Conservation (phyloP, 192 early-diverging fungal species). For the Mycoemilia scoparia region DNA sequence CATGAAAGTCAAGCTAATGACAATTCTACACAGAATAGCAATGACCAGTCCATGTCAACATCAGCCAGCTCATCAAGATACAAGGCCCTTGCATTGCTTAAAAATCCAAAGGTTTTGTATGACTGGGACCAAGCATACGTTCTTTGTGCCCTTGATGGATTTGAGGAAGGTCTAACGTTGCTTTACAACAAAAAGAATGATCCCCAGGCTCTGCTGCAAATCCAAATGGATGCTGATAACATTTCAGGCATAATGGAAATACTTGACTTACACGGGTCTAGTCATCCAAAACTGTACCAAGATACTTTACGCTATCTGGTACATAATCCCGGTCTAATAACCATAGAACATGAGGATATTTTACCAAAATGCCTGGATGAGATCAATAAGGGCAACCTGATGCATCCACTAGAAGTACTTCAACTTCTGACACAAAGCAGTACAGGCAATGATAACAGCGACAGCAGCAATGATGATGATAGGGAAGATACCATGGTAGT, state of each 20-base stretch:
- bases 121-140: conserved; percentile 87
- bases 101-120: conserved; percentile 48
- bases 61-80: conserved; percentile 17
- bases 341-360: conserved; percentile 35
- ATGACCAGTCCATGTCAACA: too few species aligned
- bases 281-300: conserved; percentile 49
- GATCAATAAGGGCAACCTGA: conserved; percentile 68
- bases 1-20: too few species aligned
- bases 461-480: too few species aligned
- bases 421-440: conserved; percentile 40
- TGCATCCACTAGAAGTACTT: conserved; percentile 80
- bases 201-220: conserved; percentile 48
- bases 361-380: conserved; percentile 48
- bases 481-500: conserved; percentile 42
- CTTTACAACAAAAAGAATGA: conserved; percentile 72
- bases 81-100: conserved; percentile 53
- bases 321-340: conserved; percentile 39
- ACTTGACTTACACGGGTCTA: conserved; percentile 41
- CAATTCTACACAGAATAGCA: too few species aligned
- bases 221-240: conserved; percentile 55
- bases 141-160: conserved; percentile 68
- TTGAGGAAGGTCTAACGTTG: conserved; percentile 70
- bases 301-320: conserved; percentile 55
- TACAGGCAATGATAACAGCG: too few species aligned
- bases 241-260: conserved; percentile 42